Conservation (phyloP, 148 eudicot species). For the Arctostaphylos glauca region DNA sequence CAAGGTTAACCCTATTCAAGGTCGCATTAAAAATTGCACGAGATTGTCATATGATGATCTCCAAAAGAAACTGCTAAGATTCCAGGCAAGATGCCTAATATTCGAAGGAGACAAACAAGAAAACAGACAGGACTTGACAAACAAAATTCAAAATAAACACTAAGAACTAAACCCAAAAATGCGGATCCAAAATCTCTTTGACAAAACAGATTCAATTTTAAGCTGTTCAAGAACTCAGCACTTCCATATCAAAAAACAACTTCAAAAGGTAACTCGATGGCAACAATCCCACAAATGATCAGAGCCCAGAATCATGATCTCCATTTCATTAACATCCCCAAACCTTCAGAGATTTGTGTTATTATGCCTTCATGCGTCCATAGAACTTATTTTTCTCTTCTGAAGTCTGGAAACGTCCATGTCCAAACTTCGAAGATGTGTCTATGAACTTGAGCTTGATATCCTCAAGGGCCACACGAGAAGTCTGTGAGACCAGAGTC, state of each 20-base stretch:
- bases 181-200: background rate
- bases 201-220: background rate
- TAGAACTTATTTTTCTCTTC: constrained; percentile 69
- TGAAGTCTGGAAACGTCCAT: constrained; percentile 89
- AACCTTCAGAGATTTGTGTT: background rate
- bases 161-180: background rate
- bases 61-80: background rate
- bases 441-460: constrained; percentile 85
- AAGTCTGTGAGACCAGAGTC: constrained; percentile 74
- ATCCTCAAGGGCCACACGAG: constrained; percentile 74
- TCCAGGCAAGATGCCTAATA: background rate
- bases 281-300: constrained; percentile 25
- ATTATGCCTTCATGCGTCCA: constrained; percentile 51
- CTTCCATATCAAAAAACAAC: background rate
- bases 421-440: constrained; percentile 92
- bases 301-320: background rate
- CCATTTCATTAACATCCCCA: background rate
- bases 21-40: too few relatives aligned
- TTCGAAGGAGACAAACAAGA: background rate
- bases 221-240: constrained; percentile 9
- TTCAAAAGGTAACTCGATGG: background rate
- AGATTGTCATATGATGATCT: too few relatives aligned
- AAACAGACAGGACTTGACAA: background rate
- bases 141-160: background rate
- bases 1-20: too few relatives aligned